phyloP scores from a whole-genome alignment of 2,329 filamentous ascomycete genomes.

The Sarocladium kiliense region DNA sequence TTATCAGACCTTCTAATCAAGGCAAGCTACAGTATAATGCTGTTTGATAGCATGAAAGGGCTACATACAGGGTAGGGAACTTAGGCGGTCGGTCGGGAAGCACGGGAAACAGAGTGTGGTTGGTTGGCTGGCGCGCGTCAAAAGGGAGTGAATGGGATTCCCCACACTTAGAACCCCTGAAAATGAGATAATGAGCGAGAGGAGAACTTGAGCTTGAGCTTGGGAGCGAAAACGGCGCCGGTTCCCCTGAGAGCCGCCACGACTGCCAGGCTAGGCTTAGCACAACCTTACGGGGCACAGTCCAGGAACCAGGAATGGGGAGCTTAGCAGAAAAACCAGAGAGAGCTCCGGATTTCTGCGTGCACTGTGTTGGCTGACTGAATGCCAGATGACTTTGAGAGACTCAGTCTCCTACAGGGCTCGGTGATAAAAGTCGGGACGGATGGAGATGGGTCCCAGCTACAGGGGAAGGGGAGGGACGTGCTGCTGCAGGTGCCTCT shows the following conservation, averaged over 20 bases:
- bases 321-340: background rate
- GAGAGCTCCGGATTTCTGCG: background rate
- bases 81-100: too few relatives aligned
- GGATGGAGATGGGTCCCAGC: background rate
- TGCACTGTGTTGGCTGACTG: too few relatives aligned
- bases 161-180: conserved; percentile 1
- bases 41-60: too few relatives aligned
- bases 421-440: background rate
- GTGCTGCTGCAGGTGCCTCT: background rate
- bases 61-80: too few relatives aligned
- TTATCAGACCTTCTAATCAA: too few relatives aligned
- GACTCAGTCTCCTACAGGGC: too few relatives aligned
- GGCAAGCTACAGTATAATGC: too few relatives aligned
- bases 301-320: background rate
- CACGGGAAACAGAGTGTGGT: too few relatives aligned
- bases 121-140: too few relatives aligned
- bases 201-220: background rate
- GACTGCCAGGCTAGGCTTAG: background rate
- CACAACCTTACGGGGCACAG: too few relatives aligned
- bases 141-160: background rate
- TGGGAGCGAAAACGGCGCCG: background rate
- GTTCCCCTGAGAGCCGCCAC: background rate
- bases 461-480: background rate
- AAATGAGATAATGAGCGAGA: background rate
- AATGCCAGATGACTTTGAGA: too few relatives aligned